Conservation (phyloP, 164 flowering plant species). For the Nymphaea thermarum region DNA sequence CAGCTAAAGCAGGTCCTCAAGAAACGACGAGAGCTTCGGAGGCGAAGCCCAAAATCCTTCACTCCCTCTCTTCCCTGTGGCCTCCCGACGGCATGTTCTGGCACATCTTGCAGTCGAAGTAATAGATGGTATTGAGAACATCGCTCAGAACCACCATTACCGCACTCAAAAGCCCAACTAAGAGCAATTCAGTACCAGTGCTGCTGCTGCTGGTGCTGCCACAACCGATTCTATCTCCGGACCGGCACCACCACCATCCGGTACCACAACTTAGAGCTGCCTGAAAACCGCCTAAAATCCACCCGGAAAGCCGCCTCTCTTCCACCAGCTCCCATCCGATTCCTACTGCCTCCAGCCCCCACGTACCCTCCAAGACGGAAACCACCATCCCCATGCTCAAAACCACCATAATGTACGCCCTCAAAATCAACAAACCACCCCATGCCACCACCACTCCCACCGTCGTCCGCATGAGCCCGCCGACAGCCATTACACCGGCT, state of each 20-base stretch:
- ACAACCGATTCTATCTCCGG: slow-evolving; percentile 3
- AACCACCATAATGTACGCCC: slow-evolving; percentile 35
- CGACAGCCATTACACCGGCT: slow-evolving; percentile 1
- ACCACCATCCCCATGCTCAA: slow-evolving; percentile 37
- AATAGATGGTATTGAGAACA: slow-evolving; percentile 6
- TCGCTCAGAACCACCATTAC: slow-evolving; percentile 20
- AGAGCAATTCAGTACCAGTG: slow-evolving; percentile 5
- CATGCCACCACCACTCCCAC: slow-evolving; percentile 3
- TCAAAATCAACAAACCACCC: slow-evolving; percentile 14
- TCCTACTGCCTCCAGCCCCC: slow-evolving; percentile 34
- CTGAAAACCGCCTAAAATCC: slow-evolving; percentile 25
- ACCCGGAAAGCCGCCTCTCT: slow-evolving; percentile 34
- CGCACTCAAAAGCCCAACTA: slow-evolving; percentile 22
- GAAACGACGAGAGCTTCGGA: no score
- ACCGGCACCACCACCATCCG: slow-evolving; percentile 12
- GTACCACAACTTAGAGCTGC: slow-evolving; percentile 15
- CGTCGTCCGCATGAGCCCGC: background rate
- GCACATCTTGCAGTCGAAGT: slow-evolving; percentile 3
- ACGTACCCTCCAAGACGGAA: slow-evolving; percentile 33
- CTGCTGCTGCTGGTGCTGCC: slow-evolving; percentile 12
- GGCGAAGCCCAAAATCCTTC: background rate
- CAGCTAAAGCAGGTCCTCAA: no score
- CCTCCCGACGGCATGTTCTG: slow-evolving; percentile 1
- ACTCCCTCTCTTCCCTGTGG: background rate
- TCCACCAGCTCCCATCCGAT: slow-evolving; percentile 30